Evolutionary conservation across 2,329 filamentous ascomycete species (phyloP).

Genomic region (Hypocreales sp.): DNA sequence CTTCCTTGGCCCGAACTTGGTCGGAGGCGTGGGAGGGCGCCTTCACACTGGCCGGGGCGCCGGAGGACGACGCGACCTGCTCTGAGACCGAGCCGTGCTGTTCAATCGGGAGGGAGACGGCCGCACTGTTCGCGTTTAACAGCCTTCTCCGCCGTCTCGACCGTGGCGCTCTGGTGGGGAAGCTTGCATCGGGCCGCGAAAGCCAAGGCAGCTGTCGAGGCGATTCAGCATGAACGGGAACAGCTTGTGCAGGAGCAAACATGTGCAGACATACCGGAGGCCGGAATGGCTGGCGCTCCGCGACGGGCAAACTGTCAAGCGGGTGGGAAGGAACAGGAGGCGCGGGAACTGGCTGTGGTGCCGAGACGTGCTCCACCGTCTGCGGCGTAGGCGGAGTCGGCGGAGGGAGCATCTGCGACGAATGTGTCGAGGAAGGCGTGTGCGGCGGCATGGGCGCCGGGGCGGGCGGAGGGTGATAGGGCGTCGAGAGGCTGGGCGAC

Average conservation of each 20-base stretch:
- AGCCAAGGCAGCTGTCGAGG: slow-evolving; percentile 38
- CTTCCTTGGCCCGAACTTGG: no score
- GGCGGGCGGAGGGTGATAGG: slow-evolving; percentile 37
- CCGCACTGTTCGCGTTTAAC: slow-evolving; percentile 17
- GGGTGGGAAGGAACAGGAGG: slow-evolving; percentile 3
- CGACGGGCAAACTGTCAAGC: slow-evolving; percentile 3
- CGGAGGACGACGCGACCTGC: slow-evolving; percentile 4
- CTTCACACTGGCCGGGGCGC: not conserved
- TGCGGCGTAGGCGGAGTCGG: slow-evolving; percentile 33
- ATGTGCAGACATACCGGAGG: slow-evolving; percentile 31
- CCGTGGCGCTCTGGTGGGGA: slow-evolving; percentile 25
- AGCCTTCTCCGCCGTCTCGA: slow-evolving; percentile 27
- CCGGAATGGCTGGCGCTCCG: slow-evolving; percentile 21
- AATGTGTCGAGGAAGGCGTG: slow-evolving; percentile 38
- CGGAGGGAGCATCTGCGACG: slow-evolving; percentile 24
- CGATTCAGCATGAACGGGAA: slow-evolving; percentile 3
- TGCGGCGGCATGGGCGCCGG: slow-evolving; percentile 27
- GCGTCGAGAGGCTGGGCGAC: slow-evolving; percentile 37
- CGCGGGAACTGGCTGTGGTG: slow-evolving; percentile 7
- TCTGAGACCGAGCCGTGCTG: slow-evolving; percentile 19
- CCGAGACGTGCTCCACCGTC: slow-evolving; percentile 13
- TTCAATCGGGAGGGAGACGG: slow-evolving; percentile 26
- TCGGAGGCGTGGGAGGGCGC: not conserved
- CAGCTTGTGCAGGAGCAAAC: no score
- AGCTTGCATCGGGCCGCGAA: slow-evolving; percentile 33